These are phyloP conservation scores for Penicillium sp. DNA, from an alignment of 2,329 filamentous ascomycete genomes.

Conservation along the genomic window DNA sequence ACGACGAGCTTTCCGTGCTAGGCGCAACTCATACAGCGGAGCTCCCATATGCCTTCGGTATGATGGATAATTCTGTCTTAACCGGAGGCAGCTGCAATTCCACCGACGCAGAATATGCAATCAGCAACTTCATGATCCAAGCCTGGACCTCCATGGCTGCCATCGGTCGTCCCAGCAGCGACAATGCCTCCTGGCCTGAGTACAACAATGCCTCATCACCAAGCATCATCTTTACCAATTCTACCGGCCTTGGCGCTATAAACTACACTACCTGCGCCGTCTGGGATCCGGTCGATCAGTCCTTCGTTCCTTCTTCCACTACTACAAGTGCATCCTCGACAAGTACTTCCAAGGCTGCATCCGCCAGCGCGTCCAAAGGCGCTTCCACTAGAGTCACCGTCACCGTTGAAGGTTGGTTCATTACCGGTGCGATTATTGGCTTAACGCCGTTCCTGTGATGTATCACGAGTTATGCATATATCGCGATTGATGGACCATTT, in stretches of 20 bases:
- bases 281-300: conserved; percentile 16
- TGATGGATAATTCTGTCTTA: conserved; percentile 11
- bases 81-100: conserved; percentile 13
- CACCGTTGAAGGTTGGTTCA: too few species aligned
- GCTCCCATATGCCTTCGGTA: conserved; percentile 14
- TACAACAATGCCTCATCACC: conserved; percentile 13
- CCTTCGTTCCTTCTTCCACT: too few species aligned
- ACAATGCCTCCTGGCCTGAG: conserved; percentile 16
- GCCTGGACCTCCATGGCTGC: conserved; percentile 21
- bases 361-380: too few species aligned
- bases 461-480: too few species aligned
- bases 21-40: conserved; percentile 15
- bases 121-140: conserved; percentile 19
- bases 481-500: too few species aligned
- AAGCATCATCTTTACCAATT: conserved; percentile 17
- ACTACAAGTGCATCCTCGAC: too few species aligned
- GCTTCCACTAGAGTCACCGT: too few species aligned
- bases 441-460: too few species aligned
- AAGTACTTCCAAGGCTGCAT: too few species aligned
- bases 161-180: conserved; percentile 14
- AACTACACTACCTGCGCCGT: conserved; percentile 17
- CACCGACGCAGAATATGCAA: conserved; percentile 11
- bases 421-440: too few species aligned
- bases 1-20: neutral
- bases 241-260: conserved; percentile 11